Evolutionary conservation across 306 rosid genomes (phyloP).

Genomic region (Amphicarpaea edgeworthii): DNA sequence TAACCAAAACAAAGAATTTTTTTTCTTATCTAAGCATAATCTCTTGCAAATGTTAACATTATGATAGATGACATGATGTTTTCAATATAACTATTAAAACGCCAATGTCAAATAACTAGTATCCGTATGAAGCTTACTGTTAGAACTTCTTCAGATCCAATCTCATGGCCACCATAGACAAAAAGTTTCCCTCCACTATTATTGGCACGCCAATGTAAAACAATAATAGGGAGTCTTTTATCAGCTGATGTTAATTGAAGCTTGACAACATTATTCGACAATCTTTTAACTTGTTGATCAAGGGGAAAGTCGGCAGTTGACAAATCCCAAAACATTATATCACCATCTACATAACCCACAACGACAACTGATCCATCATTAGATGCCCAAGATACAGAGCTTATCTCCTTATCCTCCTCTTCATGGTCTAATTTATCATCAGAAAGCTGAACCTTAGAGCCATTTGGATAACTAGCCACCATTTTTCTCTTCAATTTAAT

Average conservation of each 20-base stretch:
- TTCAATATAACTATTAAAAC: slow-evolving; percentile 39
- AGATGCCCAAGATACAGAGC: slow-evolving; percentile 88
- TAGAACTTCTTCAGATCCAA: slow-evolving; percentile 88
- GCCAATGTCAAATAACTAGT: slow-evolving; percentile 31
- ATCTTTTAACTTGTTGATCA: slow-evolving; percentile 52
- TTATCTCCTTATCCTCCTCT: slow-evolving; percentile 78
- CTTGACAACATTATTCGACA: slow-evolving; percentile 66
- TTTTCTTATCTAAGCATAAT: slow-evolving; percentile 27
- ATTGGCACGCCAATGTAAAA: slow-evolving; percentile 70
- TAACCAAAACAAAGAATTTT: not conserved
- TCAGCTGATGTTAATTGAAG: slow-evolving; percentile 73
- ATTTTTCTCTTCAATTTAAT: slow-evolving; percentile 57
- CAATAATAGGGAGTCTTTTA: slow-evolving; percentile 78
- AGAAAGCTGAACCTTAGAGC: slow-evolving; percentile 46
- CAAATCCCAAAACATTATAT: slow-evolving; percentile 86
- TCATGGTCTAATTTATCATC: slow-evolving; percentile 56
- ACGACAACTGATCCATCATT: slow-evolving; percentile 74
- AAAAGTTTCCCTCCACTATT: slow-evolving; percentile 66
- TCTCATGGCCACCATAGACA: slow-evolving; percentile 87
- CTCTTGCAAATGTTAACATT: slow-evolving; percentile 32
- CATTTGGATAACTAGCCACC: slow-evolving; percentile 51
- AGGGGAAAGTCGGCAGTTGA: slow-evolving; percentile 56
- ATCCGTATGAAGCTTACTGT: slow-evolving; percentile 60
- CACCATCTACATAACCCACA: slow-evolving; percentile 92
- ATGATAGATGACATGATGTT: slow-evolving; percentile 29